Percentiles rank a stretch among this genome's conserved stretches.
phyloP scores from a whole-genome alignment of 2,329 filamentous ascomycete genomes.

The Thyridium curvatum region DNA sequence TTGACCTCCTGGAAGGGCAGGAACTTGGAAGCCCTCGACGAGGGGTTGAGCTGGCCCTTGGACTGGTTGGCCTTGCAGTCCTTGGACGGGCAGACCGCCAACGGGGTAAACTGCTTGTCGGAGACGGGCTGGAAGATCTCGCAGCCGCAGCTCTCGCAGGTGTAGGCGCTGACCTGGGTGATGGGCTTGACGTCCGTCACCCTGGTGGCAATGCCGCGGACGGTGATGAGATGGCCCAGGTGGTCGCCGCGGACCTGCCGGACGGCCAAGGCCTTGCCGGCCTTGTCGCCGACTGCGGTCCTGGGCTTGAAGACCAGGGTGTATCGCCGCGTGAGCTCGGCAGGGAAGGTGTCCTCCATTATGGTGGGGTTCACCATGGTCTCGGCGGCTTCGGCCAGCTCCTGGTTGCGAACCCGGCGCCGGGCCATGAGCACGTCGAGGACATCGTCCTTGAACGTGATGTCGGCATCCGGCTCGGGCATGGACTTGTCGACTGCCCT shows the following conservation, averaged over 20 bases:
- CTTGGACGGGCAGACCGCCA: constrained; percentile 81
- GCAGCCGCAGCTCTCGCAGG: constrained; percentile 90
- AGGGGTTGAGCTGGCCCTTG: constrained; percentile 89
- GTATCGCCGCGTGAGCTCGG: constrained; percentile 87
- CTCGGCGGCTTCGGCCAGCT: constrained; percentile 61
- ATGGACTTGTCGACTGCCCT: constrained; percentile 82
- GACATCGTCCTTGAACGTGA: constrained; percentile 95
- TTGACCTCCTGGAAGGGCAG: constrained; percentile 97
- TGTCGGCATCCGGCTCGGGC: constrained; percentile 69
- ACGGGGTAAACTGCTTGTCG: constrained; percentile 82
- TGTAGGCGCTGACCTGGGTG: constrained; percentile 96
- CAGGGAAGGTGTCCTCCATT: constrained; percentile 75
- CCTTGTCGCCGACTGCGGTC: constrained; percentile 61
- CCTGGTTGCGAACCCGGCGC: constrained; percentile 78
- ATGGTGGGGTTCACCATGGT: constrained; percentile 57
- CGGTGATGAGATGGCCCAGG: constrained; percentile 85
- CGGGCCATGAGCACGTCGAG: constrained; percentile 95
- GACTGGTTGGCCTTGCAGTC: constrained; percentile 87
- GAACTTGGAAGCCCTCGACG: constrained; percentile 94
- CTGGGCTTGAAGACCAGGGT: constrained; percentile 93
- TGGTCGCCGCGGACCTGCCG: constrained; percentile 90
- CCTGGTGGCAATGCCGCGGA: constrained; percentile 88
- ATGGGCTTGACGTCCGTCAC: constrained; percentile 97
- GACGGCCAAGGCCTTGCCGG: constrained; percentile 69
- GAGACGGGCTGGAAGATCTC: constrained; percentile 97